phyloP scores from a whole-genome alignment of 148 eudicot genomes.

The Euryodendron excelsum region DNA sequence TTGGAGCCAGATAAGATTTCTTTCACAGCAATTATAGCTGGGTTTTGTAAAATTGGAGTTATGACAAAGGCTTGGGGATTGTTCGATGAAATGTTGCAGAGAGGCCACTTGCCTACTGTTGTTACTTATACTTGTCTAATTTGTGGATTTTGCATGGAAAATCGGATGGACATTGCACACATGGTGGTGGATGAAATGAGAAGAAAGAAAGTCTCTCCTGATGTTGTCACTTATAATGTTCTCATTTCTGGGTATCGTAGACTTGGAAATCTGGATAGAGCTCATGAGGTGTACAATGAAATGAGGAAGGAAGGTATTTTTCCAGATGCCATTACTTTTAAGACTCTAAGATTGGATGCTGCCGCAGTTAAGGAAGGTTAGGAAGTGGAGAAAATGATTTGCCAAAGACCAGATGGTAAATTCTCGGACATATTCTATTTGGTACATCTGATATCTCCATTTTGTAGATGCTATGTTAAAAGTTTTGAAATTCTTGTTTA shows the following conservation, averaged over 20 bases:
- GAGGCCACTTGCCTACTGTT: constrained; percentile 32
- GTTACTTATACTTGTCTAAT: constrained; percentile 57
- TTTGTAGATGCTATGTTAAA: not conserved
- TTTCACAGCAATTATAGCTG: constrained; percentile 47
- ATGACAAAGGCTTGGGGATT: constrained; percentile 36
- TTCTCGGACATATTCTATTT: not conserved
- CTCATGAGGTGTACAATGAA: constrained; percentile 25
- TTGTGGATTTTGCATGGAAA: constrained; percentile 38
- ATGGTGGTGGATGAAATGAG: constrained; percentile 36
- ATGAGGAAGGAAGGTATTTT: constrained; percentile 28
- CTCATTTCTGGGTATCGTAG: constrained; percentile 35
- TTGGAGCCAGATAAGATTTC: constrained; percentile 27
- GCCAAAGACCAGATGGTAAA: constrained; percentile 16
- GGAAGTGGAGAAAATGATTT: constrained; percentile 16
- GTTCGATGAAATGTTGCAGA: constrained; percentile 34
- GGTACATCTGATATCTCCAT: not conserved
- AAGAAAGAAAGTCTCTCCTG: constrained; percentile 30
- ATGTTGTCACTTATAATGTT: constrained; percentile 31
- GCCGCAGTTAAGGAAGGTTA: constrained; percentile 12
- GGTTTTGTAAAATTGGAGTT: constrained; percentile 37
- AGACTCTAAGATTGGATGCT: constrained; percentile 25
- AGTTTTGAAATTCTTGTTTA: not conserved
- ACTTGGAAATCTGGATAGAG: constrained; percentile 31
- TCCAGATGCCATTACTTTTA: constrained; percentile 21
- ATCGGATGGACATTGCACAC: constrained; percentile 33